phyloP scores from a whole-genome alignment of 306 rosid genomes.

The Vigna nakashimae region DNA sequence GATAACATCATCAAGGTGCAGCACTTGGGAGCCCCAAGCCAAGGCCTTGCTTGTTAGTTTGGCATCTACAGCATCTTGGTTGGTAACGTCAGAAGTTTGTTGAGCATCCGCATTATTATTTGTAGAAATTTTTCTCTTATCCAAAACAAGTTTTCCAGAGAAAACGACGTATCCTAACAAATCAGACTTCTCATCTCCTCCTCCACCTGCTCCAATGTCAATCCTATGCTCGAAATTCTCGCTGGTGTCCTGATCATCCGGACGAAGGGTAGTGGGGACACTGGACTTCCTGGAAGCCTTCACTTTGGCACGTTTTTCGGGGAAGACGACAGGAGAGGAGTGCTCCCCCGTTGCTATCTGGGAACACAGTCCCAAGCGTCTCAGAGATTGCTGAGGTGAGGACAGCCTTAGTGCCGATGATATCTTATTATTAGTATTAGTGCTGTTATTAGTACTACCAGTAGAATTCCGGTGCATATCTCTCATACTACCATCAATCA shows the following conservation, averaged over 20 bases:
- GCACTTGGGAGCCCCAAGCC: conserved; percentile 82
- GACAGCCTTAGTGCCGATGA: conserved; percentile 62
- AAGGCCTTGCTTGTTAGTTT: conserved; percentile 90
- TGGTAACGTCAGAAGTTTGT: conserved; percentile 54
- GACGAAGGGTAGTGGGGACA: conserved; percentile 39
- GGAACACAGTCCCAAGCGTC: conserved; percentile 91
- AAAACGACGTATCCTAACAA: conserved; percentile 81
- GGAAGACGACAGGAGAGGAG: conserved; percentile 89
- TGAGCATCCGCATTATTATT: conserved; percentile 51
- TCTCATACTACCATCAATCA: conserved; percentile 45
- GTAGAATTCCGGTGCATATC: conserved; percentile 78
- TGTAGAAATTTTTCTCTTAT: conserved; percentile 61
- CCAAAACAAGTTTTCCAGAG: conserved; percentile 83
- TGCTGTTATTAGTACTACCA: conserved; percentile 50
- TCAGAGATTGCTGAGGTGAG: conserved; percentile 76
- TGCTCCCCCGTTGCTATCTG: conserved; percentile 93
- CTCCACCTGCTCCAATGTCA: conserved; percentile 67
- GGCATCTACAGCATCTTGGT: conserved; percentile 71
- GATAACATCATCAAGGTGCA: conserved; percentile 79
- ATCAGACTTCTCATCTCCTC: conserved; percentile 91
- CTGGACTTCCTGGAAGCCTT: conserved; percentile 63
- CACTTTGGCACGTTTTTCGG: conserved; percentile 83
- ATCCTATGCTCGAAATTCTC: conserved; percentile 86
- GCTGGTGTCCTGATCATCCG: conserved; percentile 57
- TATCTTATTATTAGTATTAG: conserved; percentile 35